Evolutionary conservation across 495 filamentous ascomycete species (phyloP), one percentile per base, ranked within the genome.

Genomic region (Collariella sp.): DNA sequence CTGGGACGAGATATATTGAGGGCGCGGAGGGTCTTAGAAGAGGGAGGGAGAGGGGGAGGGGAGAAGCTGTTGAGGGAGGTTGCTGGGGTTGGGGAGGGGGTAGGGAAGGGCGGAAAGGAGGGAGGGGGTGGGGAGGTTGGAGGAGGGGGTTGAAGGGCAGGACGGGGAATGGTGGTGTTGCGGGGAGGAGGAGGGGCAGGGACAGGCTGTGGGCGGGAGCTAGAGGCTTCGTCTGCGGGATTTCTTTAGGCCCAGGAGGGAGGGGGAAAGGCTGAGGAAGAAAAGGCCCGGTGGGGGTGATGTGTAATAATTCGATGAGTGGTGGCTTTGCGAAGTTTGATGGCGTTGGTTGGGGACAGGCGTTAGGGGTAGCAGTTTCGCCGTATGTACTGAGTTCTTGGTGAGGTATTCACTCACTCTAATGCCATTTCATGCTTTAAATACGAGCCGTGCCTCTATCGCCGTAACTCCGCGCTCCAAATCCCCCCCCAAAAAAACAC

Each of bases 1-100:
- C 20, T 74, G 0, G 70, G 62, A 6, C 56, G 48, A 29, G 67
- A 73, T 38, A 54, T 69, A 12, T 52, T 75, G 10, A 55, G 58
- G 40, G 40, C 60, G 16, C 55, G 58, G 35, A 57, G 46, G 50
- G 47, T 64, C 35, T 46, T 49, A 22, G 49, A 58, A 52, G 62
- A 70, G 55, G 58, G 22, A 54, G 62, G 23, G 55, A 60, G 52
- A 19, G 50, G 50, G 19, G 29, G 26, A 46, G 45, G 7, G 48
- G 31, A 33, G 55, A 57, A 49, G 46, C 3, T 26, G 35, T 19
- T 22, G 53, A 2, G 12, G 15, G 24, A 39, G 34, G 34, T 36
- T 19, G 40, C 15, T 13, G 46, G 45, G 43, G n/a, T 7, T 20
- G 22, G 23, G 35, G 26, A 23, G 18, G 43, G 23, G 13, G 43